A percentile compares a stretch with the other conserved stretches of the same genome.
phyloP scores from a whole-genome alignment of 2,329 filamentous ascomycete genomes.

The Blastomyces parvus region DNA sequence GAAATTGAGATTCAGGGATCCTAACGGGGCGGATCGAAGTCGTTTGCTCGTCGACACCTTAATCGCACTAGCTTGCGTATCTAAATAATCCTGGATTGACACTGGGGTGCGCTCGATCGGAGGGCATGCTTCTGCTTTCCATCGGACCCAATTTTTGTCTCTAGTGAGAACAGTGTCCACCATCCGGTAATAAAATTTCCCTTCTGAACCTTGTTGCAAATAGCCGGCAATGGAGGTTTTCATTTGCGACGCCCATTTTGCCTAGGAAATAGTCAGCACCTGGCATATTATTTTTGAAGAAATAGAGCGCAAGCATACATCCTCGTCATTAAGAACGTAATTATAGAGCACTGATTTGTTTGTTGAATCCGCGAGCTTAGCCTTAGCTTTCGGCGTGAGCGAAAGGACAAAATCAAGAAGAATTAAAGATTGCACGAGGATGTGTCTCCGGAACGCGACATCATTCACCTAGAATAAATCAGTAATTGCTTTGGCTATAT shows the following conservation, averaged over 20 bases:
- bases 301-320: slow-evolving; percentile 45
- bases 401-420: slow-evolving; percentile 93
- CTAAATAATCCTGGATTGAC: slow-evolving; percentile 56
- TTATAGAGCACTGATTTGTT: slow-evolving; percentile 87
- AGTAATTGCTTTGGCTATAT: slow-evolving; percentile 16
- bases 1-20: slow-evolving; percentile 68
- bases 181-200: slow-evolving; percentile 90
- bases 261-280: slow-evolving; percentile 36
- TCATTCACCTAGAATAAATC: slow-evolving; percentile 61
- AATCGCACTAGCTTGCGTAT: slow-evolving; percentile 57
- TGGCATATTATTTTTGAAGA: background rate
- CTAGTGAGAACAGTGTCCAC: slow-evolving; percentile 90
- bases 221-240: slow-evolving; percentile 72
- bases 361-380: slow-evolving; percentile 60
- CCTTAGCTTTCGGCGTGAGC: slow-evolving; percentile 70
- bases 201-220: slow-evolving; percentile 68
- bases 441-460: slow-evolving; percentile 84
- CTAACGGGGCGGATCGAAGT: slow-evolving; percentile 58
- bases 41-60: slow-evolving; percentile 62
- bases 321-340: slow-evolving; percentile 68
- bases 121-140: slow-evolving; percentile 92
- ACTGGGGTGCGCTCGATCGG: slow-evolving; percentile 71
- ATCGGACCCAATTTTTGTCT: slow-evolving; percentile 98
- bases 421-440: slow-evolving; percentile 90
- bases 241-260: slow-evolving; percentile 74